These are phyloP conservation scores for Carex littledalei DNA, from an alignment of 176 grass and related monocot genomes.

Conservation along the genomic window DNA sequence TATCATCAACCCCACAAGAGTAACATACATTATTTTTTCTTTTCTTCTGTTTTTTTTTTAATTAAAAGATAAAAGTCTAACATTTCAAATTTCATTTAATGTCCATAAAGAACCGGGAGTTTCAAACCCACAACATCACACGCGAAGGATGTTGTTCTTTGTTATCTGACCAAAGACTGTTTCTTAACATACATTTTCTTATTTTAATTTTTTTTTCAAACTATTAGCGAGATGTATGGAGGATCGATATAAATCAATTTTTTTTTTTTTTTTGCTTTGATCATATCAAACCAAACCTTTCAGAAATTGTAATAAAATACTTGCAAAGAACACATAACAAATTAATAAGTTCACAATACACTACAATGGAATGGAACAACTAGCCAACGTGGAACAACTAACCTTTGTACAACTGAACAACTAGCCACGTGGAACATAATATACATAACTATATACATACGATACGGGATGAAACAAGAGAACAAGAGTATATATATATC, in stretches of 20 bases:
- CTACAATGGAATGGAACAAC: not conserved
- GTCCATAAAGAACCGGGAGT: no score
- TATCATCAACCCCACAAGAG: no score
- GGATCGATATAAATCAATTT: not conserved
- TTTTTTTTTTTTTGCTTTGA: not conserved
- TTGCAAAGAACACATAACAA: not conserved
- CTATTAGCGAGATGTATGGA: no score
- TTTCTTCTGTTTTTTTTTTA: no score
- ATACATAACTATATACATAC: not conserved
- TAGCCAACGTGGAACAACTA: not conserved
- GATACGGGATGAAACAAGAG: not conserved
- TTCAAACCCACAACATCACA: no score
- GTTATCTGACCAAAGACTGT: no score
- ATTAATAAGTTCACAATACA: not conserved
- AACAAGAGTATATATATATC: not conserved
- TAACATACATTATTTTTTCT: no score
- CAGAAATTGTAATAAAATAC: not conserved
- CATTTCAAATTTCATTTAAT: no score
- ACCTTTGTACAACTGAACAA: not conserved
- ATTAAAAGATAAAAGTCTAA: no score
- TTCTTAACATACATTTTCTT: no score
- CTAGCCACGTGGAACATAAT: not conserved
- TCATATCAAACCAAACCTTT: not conserved
- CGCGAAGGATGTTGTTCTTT: no score
- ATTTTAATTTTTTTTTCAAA: no score